phyloP scores from a whole-genome alignment of 108 stramenopile genomes.

The Aureococcus anophagefferens region DNA sequence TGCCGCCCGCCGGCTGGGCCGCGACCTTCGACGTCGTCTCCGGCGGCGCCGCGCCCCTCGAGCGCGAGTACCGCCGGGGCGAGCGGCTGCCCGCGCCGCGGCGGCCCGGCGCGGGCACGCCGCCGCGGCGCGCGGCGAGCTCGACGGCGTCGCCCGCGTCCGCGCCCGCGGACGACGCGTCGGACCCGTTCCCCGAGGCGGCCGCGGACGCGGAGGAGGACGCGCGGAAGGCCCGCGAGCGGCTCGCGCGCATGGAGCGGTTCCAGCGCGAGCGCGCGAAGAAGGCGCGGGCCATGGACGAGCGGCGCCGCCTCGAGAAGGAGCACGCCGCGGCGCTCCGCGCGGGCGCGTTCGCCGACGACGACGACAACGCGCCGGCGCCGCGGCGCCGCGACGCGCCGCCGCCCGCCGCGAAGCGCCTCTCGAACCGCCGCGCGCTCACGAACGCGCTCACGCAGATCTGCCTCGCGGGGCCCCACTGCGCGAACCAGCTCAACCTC shows the following conservation, averaged over 20 bases:
- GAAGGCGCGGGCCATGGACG: neutral
- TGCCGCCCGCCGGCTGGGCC: no score
- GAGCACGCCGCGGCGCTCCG: neutral
- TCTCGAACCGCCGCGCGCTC: neutral
- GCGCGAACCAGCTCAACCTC: neutral
- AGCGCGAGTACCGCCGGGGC: no score
- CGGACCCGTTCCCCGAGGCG: neutral
- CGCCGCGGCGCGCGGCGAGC: no score
- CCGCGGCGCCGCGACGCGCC: neutral
- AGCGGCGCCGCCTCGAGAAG: neutral
- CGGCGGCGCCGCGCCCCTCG: no score
- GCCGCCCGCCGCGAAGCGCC: no score
- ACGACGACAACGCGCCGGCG: neutral
- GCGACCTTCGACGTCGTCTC: no score
- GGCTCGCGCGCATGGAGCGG: neutral
- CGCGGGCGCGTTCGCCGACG: neutral
- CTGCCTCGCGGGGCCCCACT: neutral
- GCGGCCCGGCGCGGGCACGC: no score
- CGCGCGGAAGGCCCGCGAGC: neutral
- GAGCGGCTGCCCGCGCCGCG: no score
- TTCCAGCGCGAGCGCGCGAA: neutral
- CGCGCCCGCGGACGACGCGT: no score
- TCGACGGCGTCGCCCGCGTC: no score
- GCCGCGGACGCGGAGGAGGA: neutral
- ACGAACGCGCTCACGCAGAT: neutral